Conservation (phyloP, 176 grass and related monocot species). For the Typha latifolia region DNA sequence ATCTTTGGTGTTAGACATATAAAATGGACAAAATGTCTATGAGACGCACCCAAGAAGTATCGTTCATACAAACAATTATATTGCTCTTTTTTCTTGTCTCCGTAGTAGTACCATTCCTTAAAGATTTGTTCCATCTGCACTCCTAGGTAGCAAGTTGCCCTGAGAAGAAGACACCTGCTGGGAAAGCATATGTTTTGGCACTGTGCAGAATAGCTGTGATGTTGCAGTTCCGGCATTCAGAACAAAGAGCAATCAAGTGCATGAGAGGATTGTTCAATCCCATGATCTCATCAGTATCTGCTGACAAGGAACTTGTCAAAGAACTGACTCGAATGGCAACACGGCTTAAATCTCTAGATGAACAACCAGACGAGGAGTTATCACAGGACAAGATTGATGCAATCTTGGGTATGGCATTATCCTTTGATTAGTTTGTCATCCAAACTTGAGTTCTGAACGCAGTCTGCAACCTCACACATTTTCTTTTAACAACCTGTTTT, state of each 20-base stretch:
- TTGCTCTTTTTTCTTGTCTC: too few relatives aligned
- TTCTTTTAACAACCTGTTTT: background rate
- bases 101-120: too few relatives aligned
- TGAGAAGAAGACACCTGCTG: slow-evolving; percentile 63
- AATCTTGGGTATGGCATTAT: slow-evolving; percentile 39
- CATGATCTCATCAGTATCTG: slow-evolving; percentile 27
- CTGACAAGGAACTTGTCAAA: slow-evolving; percentile 60
- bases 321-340: slow-evolving; percentile 61
- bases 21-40: too few relatives aligned
- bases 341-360: slow-evolving; percentile 59
- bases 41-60: too few relatives aligned
- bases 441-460: background rate
- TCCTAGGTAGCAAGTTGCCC: slow-evolving; percentile 54
- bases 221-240: slow-evolving; percentile 56
- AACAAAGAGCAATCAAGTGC: slow-evolving; percentile 80
- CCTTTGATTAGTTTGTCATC: too few relatives aligned
- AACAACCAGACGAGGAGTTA: slow-evolving; percentile 41
- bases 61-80: too few relatives aligned
- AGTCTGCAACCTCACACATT: background rate
- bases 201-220: slow-evolving; percentile 49
- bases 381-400: slow-evolving; percentile 39
- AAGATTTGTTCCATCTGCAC: slow-evolving; percentile 13
- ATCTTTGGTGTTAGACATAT: background rate
- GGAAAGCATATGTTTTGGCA: slow-evolving; percentile 64
- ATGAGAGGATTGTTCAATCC: slow-evolving; percentile 58